Conservation (phyloP, 2,329 filamentous ascomycete genomes). For the Sporothrix variecibatus region DNA sequence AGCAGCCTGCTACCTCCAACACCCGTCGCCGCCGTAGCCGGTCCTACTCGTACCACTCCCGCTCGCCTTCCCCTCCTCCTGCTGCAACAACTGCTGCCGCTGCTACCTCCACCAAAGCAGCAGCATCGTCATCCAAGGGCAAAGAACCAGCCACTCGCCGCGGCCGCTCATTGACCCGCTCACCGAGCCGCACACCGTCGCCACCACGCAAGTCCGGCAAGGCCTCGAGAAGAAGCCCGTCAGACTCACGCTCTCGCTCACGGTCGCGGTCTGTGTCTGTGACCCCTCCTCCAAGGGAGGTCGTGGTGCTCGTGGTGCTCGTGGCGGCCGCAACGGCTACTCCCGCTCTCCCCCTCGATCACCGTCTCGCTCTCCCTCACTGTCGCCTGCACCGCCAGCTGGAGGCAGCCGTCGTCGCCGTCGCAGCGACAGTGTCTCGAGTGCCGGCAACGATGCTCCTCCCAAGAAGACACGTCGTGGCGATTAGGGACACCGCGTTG, state of each 20-base stretch:
- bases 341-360: slow-evolving; percentile 1
- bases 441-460: slow-evolving; percentile 29
- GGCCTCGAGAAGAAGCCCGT: background rate
- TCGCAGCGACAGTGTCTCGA: slow-evolving; percentile 31
- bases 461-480: slow-evolving; percentile 33
- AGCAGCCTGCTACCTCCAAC: background rate
- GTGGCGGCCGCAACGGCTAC: background rate
- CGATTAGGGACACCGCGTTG: background rate
- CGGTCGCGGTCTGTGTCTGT: slow-evolving; percentile 10
- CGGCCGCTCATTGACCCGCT: slow-evolving; percentile 10
- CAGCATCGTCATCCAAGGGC: background rate
- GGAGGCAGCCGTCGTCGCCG: slow-evolving; percentile 29
- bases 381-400: slow-evolving; percentile 22
- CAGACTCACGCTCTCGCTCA: background rate
- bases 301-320: background rate
- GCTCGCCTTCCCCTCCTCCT: background rate
- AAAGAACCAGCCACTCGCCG: background rate
- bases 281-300: background rate
- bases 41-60: slow-evolving; percentile 15
- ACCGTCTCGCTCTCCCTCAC: slow-evolving; percentile 12
- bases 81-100: background rate
- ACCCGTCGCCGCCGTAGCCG: slow-evolving; percentile 1
- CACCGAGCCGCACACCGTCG: slow-evolving; percentile 6
- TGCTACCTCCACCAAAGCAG: background rate
- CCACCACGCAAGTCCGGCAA: background rate